Base-by-base conservation (phyloP, 148 eudicot species). In the Rhododendron henanense region DNA sequence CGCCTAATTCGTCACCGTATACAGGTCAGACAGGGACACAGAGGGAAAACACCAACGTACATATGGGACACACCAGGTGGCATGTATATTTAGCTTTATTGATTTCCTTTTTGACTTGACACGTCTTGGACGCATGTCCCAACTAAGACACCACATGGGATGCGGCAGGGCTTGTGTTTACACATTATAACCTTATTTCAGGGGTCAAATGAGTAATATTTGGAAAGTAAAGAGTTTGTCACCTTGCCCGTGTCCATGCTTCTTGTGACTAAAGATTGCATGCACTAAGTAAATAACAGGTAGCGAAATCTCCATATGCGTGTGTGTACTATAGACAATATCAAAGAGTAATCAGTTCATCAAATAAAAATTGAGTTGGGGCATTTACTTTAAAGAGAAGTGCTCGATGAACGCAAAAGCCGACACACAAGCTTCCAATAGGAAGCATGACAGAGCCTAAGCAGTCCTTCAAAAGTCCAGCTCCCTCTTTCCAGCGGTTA, bases 391-490 rank as follows among this genome's bases (percentile, higher is more conserved):
- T 94, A 85, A 93, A 94, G 48, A 94, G 88, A 84, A 94, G 82
- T 45, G 96, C 94, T 79, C 96, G 94, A 75, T 94, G 96, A 84
- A 91, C 90, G 85, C 96, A 94, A 47, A 92, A 89, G 85, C 96
- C 96, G 33, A 89, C 84, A 77, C 93, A 92, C 83, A 94, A 81
- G 88, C 93, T 90, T 84, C 96, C 96, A 85, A 92, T 87, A 51
- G 96, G 95, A 93, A 93, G 89, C 85, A 91, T 91, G 21, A 93
- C 87, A 81, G 96, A 93, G 75, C 94, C 93, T 85, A 92, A 55
- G 84, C 92, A 85, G 71, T 87, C 91, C 91, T 91, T 93, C 79
- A 94, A 92, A 81, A 81, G 83, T 51, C 86, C 89, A 81, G 89
- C 91, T 85, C 87, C 83, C 79, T 89, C 85, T 89, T 93, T 89